Evolutionary conservation across 2,329 filamentous ascomycete genomes (phyloP).

Genomic region (Cladosporium phlei): DNA sequence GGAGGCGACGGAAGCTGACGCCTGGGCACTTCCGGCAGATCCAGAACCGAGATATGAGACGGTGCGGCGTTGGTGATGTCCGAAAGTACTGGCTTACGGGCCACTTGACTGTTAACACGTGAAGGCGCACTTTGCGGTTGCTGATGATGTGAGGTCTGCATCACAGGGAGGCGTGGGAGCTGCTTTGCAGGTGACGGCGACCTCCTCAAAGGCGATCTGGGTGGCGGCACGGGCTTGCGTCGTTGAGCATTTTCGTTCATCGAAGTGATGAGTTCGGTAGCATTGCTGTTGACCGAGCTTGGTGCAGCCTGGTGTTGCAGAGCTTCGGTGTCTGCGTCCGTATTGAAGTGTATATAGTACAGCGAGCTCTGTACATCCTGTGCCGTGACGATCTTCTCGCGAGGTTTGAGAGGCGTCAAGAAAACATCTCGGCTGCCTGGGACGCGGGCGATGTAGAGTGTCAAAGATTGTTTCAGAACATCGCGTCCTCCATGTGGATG

Average conservation of each 20-base stretch:
- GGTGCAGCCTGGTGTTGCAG: constrained; percentile 24
- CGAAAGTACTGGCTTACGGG: constrained; percentile 23
- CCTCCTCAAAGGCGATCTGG: constrained; percentile 12
- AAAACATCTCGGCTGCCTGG: constrained; percentile 91
- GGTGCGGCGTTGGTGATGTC: not conserved
- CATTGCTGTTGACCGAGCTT: constrained; percentile 20
- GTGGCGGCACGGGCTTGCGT: constrained; percentile 19
- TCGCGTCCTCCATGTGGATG: constrained; percentile 63
- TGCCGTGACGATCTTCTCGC: constrained; percentile 79
- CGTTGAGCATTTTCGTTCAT: constrained; percentile 15
- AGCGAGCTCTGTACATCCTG: constrained; percentile 82
- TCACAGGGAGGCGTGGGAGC: too few relatives aligned
- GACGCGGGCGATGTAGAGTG: constrained; percentile 87
- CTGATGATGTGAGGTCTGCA: too few relatives aligned
- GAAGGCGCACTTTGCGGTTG: constrained; percentile 9
- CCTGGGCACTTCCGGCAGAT: constrained; percentile 20
- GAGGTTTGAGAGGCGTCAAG: constrained; percentile 83
- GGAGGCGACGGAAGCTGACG: constrained; percentile 26
- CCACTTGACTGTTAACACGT: constrained; percentile 17
- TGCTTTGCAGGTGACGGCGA: constrained; percentile 15
- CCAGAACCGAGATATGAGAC: constrained; percentile 6
- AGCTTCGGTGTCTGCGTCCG: constrained; percentile 51
- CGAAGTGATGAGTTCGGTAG: constrained; percentile 18
- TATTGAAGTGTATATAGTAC: constrained; percentile 82
- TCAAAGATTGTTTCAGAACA: constrained; percentile 63